A percentile compares a stretch with the other conserved stretches of the same genome.
Evolutionary conservation across 352 stramenopile species (phyloP).

Genomic region (Globisporangium orthogonon): DNA sequence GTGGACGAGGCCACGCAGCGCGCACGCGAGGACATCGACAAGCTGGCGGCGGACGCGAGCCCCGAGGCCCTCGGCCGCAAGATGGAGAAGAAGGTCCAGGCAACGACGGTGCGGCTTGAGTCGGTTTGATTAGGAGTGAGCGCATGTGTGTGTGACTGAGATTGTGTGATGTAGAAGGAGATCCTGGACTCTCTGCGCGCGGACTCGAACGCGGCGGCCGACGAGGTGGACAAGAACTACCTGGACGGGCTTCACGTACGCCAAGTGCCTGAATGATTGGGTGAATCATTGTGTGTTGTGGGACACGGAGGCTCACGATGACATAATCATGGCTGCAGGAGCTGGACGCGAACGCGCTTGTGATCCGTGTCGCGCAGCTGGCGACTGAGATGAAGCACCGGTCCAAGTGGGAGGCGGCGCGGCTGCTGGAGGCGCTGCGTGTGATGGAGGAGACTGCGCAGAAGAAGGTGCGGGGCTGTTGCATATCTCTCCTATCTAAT

Average conservation of each 20-base stretch:
- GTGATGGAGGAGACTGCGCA: slow-evolving; percentile 77
- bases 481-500: too few species aligned
- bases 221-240: slow-evolving; percentile 73
- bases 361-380: slow-evolving; percentile 70
- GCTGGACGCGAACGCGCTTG: slow-evolving; percentile 59
- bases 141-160: neutral
- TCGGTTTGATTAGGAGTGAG: neutral
- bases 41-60: slow-evolving; percentile 41
- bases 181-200: slow-evolving; percentile 53
- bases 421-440: slow-evolving; percentile 60
- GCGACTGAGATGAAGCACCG: slow-evolving; percentile 86
- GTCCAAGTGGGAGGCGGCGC: slow-evolving; percentile 78
- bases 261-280: neutral
- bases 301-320: too few species aligned
- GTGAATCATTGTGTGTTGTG: neutral
- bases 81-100: slow-evolving; percentile 61
- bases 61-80: slow-evolving; percentile 33
- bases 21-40: slow-evolving; percentile 52
- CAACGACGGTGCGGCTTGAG: slow-evolving; percentile 35
- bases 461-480: slow-evolving; percentile 35
- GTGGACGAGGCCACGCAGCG: slow-evolving; percentile 54
- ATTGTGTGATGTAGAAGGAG: slow-evolving; percentile 31
- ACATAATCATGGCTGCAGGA: slow-evolving; percentile 25
- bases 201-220: slow-evolving; percentile 43
- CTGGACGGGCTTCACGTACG: slow-evolving; percentile 58